Conservation (phyloP, 208 protist genomes). For the Acanthamoeba healyi region DNA sequence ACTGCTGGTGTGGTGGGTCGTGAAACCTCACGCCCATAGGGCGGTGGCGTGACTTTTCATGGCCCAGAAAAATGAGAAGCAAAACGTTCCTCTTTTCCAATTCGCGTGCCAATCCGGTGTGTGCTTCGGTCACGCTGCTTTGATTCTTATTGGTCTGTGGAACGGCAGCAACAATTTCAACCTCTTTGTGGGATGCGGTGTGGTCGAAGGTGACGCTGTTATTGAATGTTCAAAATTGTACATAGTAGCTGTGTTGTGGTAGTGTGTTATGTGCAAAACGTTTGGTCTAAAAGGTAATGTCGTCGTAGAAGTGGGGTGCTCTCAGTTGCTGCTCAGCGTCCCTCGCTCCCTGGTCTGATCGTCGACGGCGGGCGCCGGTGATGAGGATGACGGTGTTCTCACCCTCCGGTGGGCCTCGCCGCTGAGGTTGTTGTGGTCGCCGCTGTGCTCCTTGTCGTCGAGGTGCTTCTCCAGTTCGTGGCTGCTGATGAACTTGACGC, state of each 20-base stretch:
- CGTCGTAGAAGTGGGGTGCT: too few species aligned
- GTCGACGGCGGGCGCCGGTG: not conserved
- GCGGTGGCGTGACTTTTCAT: not conserved
- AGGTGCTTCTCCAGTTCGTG: not conserved
- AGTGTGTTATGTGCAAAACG: too few species aligned
- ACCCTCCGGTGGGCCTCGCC: not conserved
- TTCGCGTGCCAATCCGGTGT: not conserved
- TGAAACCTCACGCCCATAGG: not conserved
- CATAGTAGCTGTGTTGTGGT: too few species aligned
- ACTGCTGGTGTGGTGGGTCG: not conserved
- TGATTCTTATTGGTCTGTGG: not conserved
- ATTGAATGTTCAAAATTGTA: not conserved
- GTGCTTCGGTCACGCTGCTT: too few species aligned
- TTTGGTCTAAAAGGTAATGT: too few species aligned
- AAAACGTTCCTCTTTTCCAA: not conserved
- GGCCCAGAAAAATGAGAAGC: too few species aligned
- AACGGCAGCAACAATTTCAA: too few species aligned
- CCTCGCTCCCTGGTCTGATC: not conserved
- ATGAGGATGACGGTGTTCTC: not conserved
- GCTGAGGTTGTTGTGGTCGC: not conserved
- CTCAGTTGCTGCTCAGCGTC: not conserved
- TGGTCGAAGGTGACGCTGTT: too few species aligned
- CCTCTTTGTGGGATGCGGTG: too few species aligned
- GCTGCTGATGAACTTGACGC: conserved; percentile 47
- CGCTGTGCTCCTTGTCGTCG: not conserved